Conservation (phyloP, 805 yeast genomes). For the Ogataea sp. region DNA sequence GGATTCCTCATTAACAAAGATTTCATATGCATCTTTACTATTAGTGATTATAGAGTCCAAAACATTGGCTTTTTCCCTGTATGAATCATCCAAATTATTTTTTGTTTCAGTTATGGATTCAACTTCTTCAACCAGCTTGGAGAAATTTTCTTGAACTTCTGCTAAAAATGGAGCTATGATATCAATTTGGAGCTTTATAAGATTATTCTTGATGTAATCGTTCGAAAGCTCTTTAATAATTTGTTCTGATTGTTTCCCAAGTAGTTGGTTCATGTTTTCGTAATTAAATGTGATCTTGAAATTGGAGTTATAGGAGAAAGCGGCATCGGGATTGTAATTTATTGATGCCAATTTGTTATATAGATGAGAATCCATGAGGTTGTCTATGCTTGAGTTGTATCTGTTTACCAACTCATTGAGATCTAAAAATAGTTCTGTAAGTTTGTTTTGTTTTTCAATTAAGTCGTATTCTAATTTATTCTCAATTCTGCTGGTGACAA, state of each 20-base stretch:
- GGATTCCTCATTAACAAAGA: conserved; percentile 10
- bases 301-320: conserved; percentile 13
- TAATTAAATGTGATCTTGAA: conserved; percentile 27
- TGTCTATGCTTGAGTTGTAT: conserved; percentile 48
- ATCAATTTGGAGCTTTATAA: conserved; percentile 37
- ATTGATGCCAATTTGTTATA: not conserved
- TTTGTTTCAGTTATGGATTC: conserved; percentile 50
- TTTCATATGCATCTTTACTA: conserved; percentile 9
- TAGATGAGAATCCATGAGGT: conserved; percentile 29
- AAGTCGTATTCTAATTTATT: conserved; percentile 39
- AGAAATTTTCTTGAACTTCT: conserved; percentile 43
- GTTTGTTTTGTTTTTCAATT: conserved; percentile 40
- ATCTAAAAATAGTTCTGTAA: conserved; percentile 40
- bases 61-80: conserved; percentile 11
- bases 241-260: conserved; percentile 38
- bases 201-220: conserved; percentile 23
- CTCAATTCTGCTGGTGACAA: conserved; percentile 26
- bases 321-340: conserved; percentile 7
- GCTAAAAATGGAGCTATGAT: conserved; percentile 37
- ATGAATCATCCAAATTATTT: conserved; percentile 48
- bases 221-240: conserved; percentile 29
- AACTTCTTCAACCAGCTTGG: conserved; percentile 46
- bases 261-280: conserved; percentile 8
- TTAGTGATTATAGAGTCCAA: not conserved
- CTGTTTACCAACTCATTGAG: conserved; percentile 44